Percentiles rank a stretch among this genome's conserved stretches.
These are phyloP conservation scores for Chrysanthemum makinoi DNA, from an alignment of 129 eudicot species.

Conservation along the genomic window DNA sequence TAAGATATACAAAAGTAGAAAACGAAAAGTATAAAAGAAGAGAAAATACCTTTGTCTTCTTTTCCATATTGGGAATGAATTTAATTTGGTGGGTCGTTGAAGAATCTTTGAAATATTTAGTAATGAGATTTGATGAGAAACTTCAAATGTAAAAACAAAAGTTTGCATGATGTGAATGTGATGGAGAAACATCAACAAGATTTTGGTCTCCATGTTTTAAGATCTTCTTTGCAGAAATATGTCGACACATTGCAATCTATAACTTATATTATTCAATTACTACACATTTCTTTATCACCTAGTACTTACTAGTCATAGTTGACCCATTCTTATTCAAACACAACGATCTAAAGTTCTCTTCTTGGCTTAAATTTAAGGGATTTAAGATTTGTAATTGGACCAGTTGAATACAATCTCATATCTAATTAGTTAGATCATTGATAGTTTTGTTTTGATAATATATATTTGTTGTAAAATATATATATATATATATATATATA, in stretches of 20 bases:
- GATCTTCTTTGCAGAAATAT: conserved; percentile 53
- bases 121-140: conserved; percentile 27
- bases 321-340: too few species aligned
- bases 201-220: conserved; percentile 44
- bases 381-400: too few species aligned
- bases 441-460: too few species aligned
- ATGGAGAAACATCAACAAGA: conserved; percentile 53
- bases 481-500: too few species aligned
- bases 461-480: too few species aligned
- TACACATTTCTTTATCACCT: background rate
- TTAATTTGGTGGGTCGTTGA: conserved; percentile 14
- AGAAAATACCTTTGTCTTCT: background rate
- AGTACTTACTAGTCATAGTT: too few species aligned
- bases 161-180: conserved; percentile 16
- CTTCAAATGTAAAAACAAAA: conserved; percentile 31
- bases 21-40: too few species aligned
- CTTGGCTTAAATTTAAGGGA: too few species aligned
- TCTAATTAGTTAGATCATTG: too few species aligned
- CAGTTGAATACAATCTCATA: too few species aligned
- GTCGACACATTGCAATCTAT: conserved; percentile 31
- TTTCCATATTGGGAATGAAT: conserved; percentile 31
- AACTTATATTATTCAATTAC: conserved; percentile 13
- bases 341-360: too few species aligned
- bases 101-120: conserved; percentile 34
- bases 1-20: background rate